Percentiles rank a stretch among this genome's conserved stretches.
phyloP scores from a whole-genome alignment of 768 basidiomycete species.

The Pleurotus salmoneostramineus region DNA sequence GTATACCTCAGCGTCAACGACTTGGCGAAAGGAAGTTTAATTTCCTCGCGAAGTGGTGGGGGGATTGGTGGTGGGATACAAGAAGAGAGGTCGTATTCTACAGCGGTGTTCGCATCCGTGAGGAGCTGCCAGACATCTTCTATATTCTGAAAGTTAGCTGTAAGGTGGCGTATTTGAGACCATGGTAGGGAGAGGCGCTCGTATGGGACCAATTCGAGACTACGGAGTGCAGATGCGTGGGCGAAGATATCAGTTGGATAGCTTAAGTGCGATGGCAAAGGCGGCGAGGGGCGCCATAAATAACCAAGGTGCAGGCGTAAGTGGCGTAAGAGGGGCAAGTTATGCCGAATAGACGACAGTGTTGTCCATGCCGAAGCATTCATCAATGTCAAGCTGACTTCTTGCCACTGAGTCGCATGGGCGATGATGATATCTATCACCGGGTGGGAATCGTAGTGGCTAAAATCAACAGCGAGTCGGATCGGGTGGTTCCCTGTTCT shows the following conservation, averaged over 20 bases:
- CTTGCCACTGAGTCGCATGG: neutral
- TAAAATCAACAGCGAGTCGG: neutral
- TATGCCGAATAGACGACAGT: neutral
- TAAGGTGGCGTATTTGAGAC: neutral
- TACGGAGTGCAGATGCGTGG: neutral
- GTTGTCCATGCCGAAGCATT: slow-evolving; percentile 3
- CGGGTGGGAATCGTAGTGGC: slow-evolving; percentile 3
- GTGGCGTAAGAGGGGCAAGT: neutral
- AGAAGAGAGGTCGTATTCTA: neutral
- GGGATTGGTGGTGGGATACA: neutral
- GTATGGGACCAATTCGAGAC: slow-evolving; percentile 1
- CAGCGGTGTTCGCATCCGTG: neutral
- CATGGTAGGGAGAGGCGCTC: neutral
- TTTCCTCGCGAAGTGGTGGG: neutral
- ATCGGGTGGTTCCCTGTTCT: neutral
- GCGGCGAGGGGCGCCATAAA: neutral
- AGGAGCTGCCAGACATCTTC: neutral
- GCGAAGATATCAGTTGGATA: neutral
- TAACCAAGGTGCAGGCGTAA: slow-evolving; percentile 1
- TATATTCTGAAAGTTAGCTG: neutral
- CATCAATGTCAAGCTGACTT: slow-evolving; percentile 5
- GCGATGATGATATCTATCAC: neutral
- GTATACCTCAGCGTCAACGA: neutral
- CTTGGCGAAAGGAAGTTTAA: neutral
- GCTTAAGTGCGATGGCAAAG: neutral